Evolutionary conservation across 805 yeast genomes (phyloP).

Genomic region (Pichia paraexigua): DNA sequence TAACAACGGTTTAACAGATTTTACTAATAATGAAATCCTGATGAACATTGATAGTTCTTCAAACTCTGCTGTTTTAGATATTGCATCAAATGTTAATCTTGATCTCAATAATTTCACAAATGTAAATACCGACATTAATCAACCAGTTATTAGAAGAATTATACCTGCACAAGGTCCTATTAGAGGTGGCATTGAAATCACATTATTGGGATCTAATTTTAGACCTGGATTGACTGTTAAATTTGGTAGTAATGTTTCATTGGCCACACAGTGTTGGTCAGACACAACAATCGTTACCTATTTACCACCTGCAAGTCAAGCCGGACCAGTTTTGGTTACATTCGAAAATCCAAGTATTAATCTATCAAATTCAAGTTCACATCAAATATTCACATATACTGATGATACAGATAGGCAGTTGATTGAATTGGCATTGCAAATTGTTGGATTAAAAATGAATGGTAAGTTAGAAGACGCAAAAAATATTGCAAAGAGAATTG

Average conservation of each 20-base stretch:
- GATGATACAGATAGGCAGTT: constrained; percentile 95
- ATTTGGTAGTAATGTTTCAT: constrained; percentile 74
- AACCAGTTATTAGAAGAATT: constrained; percentile 70
- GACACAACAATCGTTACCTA: constrained; percentile 89
- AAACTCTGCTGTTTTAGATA: neutral
- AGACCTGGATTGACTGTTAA: constrained; percentile 74
- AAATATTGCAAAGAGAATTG: constrained; percentile 85
- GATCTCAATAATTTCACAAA: neutral
- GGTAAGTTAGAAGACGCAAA: constrained; percentile 93
- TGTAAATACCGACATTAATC: neutral
- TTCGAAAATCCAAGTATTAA: constrained; percentile 35
- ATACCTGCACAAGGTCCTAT: constrained; percentile 95
- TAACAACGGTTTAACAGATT: neutral
- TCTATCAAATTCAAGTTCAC: constrained; percentile 21
- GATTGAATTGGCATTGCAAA: constrained; percentile 90
- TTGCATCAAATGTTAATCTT: neutral
- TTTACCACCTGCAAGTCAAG: constrained; percentile 80
- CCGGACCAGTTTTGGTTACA: constrained; percentile 91
- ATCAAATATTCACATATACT: constrained; percentile 76
- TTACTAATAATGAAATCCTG: neutral
- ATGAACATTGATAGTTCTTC: neutral
- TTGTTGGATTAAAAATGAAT: constrained; percentile 94
- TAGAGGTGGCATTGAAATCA: constrained; percentile 93
- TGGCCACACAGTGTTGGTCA: constrained; percentile 94
- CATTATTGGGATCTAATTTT: constrained; percentile 81